Evolutionary conservation across 495 filamentous ascomycete species (phyloP).

Genomic region (Penicillium longicatenatum): DNA sequence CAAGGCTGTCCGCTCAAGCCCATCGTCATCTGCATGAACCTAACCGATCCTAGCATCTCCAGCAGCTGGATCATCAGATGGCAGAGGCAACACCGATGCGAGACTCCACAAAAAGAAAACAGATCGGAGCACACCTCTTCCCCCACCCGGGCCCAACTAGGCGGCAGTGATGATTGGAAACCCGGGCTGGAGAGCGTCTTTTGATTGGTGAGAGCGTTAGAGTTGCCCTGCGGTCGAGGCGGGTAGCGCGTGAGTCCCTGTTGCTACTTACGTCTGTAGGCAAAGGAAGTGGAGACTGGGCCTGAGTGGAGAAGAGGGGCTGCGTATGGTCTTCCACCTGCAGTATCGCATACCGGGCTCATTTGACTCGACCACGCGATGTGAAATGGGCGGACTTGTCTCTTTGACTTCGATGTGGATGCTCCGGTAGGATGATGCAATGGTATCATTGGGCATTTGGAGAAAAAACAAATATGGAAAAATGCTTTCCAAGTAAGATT

Average conservation of each 20-base stretch:
- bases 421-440: conserved; percentile 6
- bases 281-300: background rate
- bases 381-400: conserved; percentile 8
- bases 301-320: conserved; percentile 10
- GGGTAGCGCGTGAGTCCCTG: conserved; percentile 28
- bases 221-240: conserved; percentile 15
- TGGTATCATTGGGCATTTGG: background rate
- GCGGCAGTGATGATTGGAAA: background rate
- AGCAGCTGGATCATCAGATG: conserved; percentile 17
- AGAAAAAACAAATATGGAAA: background rate
- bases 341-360: conserved; percentile 8
- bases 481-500: background rate
- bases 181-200: background rate
- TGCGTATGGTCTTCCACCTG: background rate
- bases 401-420: conserved; percentile 9
- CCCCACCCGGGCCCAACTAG: background rate
- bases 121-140: conserved; percentile 15
- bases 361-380: conserved; percentile 35
- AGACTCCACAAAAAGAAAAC: conserved; percentile 18
- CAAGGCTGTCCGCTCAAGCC: conserved; percentile 3
- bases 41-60: conserved; percentile 16
- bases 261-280: conserved; percentile 6
- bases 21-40: conserved; percentile 19
- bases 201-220: conserved; percentile 23
- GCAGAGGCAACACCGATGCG: conserved; percentile 2